Evolutionary conservation across 768 basidiomycete genomes (phyloP), one percentile per base, ranked within the genome.

Genomic region (Russula sp.): DNA sequence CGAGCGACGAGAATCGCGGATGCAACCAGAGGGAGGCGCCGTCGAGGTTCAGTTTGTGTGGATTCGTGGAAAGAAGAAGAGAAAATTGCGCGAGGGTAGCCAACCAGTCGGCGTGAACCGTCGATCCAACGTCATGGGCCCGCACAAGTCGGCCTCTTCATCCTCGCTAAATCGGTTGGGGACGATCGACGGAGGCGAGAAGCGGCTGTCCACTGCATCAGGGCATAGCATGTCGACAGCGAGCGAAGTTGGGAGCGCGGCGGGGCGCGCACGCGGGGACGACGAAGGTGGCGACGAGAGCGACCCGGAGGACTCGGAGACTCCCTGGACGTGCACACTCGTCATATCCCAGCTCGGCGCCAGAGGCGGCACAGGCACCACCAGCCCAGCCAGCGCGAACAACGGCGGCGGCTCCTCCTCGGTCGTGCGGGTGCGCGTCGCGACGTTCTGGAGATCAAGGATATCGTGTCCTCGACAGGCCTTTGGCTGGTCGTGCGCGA

Each of bases 231-330:
- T 59, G 11, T 67, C 67, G 44, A 68, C 65, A 10, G 44, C 16
- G 35, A 63, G 56, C 51, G 63, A 60, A 39, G 34, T 58, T 20
- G 54, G 55, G 14, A 55, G 57, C 44, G 14, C 60, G 32, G 42
- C 59, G 22, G 60, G 61, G 20, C 44, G 45, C 45, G 60, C 27
- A n/a, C 45, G 40, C 14, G 55, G 68, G 10, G 69, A 73, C 14
- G 84, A 86, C 53, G 80, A 82, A 2, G 91, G 80, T 0, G 86
- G 89, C 16, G 93, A 47, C 32, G 47, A 94, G 50, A 93, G 90
- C 63, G 96, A 98, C 67, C 91, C 94, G 0, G 95, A 98, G 71
- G 96, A 98, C 70, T 92, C 91, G 49, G 95, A 98, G 74, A 94
- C 93, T 27, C 94, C 96, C 0, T 98, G 94, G 94, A 85, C 87